These are phyloP conservation scores for Tothia fuscella DNA, from an alignment of 2,329 filamentous ascomycete species.

Conservation along the genomic window DNA sequence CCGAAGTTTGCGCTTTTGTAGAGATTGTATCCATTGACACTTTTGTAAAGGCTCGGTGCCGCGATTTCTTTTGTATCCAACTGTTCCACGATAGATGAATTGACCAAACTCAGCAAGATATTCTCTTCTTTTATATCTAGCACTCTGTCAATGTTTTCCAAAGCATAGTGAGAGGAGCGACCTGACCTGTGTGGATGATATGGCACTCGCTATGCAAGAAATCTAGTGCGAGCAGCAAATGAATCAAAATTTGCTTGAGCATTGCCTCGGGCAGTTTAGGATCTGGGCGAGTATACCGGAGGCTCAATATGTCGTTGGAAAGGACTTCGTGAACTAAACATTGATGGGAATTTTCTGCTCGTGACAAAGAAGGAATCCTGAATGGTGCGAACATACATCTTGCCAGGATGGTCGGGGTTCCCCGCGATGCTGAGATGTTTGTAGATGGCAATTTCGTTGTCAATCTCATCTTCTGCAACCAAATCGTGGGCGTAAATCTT, in stretches of 20 bases:
- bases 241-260: conserved; percentile 16
- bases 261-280: conserved; percentile 15
- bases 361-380: conserved; percentile 16
- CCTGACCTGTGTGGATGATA: conserved; percentile 19
- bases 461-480: conserved; percentile 5
- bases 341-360: conserved; percentile 12
- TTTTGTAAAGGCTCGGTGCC: conserved; percentile 17
- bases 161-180: background rate
- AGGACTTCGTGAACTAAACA: conserved; percentile 19
- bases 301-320: conserved; percentile 15
- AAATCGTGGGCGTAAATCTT: conserved; percentile 9
- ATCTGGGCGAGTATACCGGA: conserved; percentile 9
- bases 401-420: conserved; percentile 14
- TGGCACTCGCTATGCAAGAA: conserved; percentile 20
- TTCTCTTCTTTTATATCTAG: conserved; percentile 21
- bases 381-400: conserved; percentile 13
- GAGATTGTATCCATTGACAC: conserved; percentile 16
- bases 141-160: conserved; percentile 1
- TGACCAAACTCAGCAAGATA: conserved; percentile 18
- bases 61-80: conserved; percentile 17
- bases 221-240: conserved; percentile 18
- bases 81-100: conserved; percentile 17
- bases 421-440: conserved; percentile 14
- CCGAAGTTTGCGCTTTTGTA: conserved; percentile 18
- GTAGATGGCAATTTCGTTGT: conserved; percentile 13